Evolutionary conservation across 2,329 filamentous ascomycete species (phyloP).

Genomic region (Aspergillus udagawae): DNA sequence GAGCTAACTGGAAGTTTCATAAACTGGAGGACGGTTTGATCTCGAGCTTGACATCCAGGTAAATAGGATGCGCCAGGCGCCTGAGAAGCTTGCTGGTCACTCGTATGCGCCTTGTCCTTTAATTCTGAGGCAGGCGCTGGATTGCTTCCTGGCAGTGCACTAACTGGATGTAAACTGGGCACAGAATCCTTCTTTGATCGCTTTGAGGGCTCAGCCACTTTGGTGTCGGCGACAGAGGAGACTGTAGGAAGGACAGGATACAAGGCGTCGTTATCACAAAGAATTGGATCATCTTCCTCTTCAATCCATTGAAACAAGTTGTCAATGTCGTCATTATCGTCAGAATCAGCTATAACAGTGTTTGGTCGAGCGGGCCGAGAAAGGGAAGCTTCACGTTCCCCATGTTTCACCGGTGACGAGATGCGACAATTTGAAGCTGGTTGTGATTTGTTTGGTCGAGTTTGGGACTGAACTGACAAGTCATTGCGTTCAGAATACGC

Average conservation of each 20-base stretch:
- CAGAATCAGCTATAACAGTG: conserved; percentile 32
- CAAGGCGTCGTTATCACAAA: conserved; percentile 22
- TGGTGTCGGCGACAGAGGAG: conserved; percentile 9
- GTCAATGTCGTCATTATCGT: conserved; percentile 27
- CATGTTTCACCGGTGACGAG: conserved; percentile 9
- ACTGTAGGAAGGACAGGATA: conserved; percentile 29
- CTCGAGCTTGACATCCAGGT: conserved; percentile 14
- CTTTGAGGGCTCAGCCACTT: neutral
- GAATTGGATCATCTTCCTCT: conserved; percentile 17
- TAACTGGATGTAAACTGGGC: neutral
- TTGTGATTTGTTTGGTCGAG: conserved; percentile 3
- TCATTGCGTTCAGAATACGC: neutral
- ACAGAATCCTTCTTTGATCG: neutral
- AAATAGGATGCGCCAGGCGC: conserved; percentile 4
- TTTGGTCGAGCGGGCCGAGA: conserved; percentile 8
- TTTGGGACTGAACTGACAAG: neutral
- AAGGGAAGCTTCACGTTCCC: conserved; percentile 1
- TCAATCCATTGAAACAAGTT: conserved; percentile 21
- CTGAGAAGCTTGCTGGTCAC: neutral
- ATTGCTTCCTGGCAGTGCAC: neutral
- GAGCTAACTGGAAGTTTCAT: conserved; percentile 23
- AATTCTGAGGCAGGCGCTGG: conserved; percentile 11
- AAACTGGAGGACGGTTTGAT: conserved; percentile 28
- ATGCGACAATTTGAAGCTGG: conserved; percentile 4
- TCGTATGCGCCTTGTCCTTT: neutral